phyloP scores from a whole-genome alignment of 331 rosid genomes.

The Rosa hybrid region DNA sequence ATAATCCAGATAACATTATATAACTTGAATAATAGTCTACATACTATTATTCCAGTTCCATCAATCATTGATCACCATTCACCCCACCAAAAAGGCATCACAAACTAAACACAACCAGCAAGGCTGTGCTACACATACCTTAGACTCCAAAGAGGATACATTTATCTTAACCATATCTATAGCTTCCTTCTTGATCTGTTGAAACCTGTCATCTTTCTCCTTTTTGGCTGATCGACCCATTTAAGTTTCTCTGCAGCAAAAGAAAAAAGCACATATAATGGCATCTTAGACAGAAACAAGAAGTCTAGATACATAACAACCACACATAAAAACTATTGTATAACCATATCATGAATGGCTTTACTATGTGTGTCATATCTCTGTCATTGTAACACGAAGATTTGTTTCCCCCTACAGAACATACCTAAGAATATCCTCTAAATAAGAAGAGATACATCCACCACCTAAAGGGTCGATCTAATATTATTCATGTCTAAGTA shows the following conservation, averaged over 20 bases:
- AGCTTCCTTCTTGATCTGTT: slow-evolving; percentile 85
- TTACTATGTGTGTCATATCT: neutral
- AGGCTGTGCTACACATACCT: slow-evolving; percentile 48
- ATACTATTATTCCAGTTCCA: slow-evolving; percentile 1
- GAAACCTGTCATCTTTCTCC: slow-evolving; percentile 88
- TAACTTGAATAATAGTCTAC: neutral
- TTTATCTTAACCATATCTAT: slow-evolving; percentile 75
- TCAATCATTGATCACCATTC: neutral
- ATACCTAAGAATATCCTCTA: neutral
- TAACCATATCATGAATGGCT: neutral
- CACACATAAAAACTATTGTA: neutral
- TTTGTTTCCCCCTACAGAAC: neutral
- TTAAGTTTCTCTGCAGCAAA: slow-evolving; percentile 80
- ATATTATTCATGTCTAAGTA: slow-evolving; percentile 7
- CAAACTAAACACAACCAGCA: neutral
- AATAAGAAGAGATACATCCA: neutral
- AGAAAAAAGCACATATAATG: slow-evolving; percentile 35
- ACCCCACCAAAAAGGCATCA: slow-evolving; percentile 13
- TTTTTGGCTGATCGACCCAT: slow-evolving; percentile 88
- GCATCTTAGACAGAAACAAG: slow-evolving; percentile 19
- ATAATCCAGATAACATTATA: neutral
- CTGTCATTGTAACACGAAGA: neutral
- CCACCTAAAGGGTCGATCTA: neutral
- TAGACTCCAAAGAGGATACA: slow-evolving; percentile 55
- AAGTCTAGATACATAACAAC: slow-evolving; percentile 5